A percentile compares a stretch with the other conserved stretches of the same genome.
These are phyloP conservation scores for Starmerella khaoyaiensis DNA, from an alignment of 805 yeast species.

Conservation along the genomic window DNA sequence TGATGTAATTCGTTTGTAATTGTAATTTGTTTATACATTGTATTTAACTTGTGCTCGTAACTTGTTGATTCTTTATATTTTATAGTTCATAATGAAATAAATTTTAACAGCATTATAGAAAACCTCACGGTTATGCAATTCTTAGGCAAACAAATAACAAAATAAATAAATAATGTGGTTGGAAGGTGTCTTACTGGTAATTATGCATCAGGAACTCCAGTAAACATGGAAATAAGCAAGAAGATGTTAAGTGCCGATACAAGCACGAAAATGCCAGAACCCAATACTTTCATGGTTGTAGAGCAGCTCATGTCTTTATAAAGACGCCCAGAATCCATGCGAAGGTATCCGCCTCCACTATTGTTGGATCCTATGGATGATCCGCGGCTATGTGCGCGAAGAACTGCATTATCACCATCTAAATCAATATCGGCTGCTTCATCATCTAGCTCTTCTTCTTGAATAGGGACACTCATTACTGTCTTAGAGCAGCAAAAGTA, in stretches of 20 bases:
- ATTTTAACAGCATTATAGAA: too few relatives aligned
- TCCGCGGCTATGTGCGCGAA: background rate
- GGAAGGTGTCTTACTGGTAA: too few relatives aligned
- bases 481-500: conserved; percentile 60
- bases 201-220: conserved; percentile 18
- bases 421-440: background rate
- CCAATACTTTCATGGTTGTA: conserved; percentile 37
- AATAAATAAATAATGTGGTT: too few relatives aligned
- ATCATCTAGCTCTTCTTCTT: conserved; percentile 9
- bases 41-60: too few relatives aligned
- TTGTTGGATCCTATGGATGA: background rate
- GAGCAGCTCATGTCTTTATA: conserved; percentile 62
- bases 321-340: conserved; percentile 24
- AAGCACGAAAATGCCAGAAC: conserved; percentile 53
- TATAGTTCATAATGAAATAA: too few relatives aligned
- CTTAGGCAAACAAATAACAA: too few relatives aligned
- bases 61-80: too few relatives aligned
- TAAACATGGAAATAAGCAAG: conserved; percentile 33
- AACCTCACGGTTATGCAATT: too few relatives aligned
- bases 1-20: too few relatives aligned
- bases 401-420: background rate
- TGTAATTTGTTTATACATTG: too few relatives aligned
- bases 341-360: conserved; percentile 9
- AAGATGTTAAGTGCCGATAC: conserved; percentile 62
- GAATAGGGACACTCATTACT: conserved; percentile 41